Percentiles rank a stretch among this genome's conserved stretches.
Evolutionary conservation across 2,329 filamentous ascomycete genomes (phyloP).

Genomic region (Fusarium pseudograminearum): DNA sequence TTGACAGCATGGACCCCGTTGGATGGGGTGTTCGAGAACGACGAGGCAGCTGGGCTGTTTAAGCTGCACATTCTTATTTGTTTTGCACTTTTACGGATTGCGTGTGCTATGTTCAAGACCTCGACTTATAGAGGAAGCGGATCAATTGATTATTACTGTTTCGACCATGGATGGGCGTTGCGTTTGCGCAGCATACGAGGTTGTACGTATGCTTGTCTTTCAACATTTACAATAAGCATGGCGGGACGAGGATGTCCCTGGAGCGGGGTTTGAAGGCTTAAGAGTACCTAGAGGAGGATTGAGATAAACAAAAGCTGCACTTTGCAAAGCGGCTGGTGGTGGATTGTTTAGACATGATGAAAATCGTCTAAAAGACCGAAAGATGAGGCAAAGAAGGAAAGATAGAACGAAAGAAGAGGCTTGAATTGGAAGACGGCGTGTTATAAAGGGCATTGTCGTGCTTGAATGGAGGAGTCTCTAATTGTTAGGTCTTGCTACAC

Average conservation of each 20-base stretch:
- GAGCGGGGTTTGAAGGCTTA: conserved; percentile 20
- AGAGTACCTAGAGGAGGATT: conserved; percentile 7
- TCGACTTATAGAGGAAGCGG: conserved; percentile 1
- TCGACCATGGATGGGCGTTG: conserved; percentile 38
- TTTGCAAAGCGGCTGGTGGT: conserved; percentile 12
- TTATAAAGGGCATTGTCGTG: conserved; percentile 12
- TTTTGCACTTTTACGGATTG: conserved; percentile 9
- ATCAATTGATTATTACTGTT: conserved; percentile 15
- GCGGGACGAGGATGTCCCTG: conserved; percentile 25
- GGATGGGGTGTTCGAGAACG: conserved; percentile 77
- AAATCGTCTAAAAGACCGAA: conserved; percentile 26
- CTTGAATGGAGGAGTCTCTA: conserved; percentile 9
- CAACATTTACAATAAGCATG: conserved; percentile 27
- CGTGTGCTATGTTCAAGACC: conserved; percentile 3
- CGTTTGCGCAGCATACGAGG: conserved; percentile 15
- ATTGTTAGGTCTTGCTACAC: conserved; percentile 10
- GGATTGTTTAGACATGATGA: conserved; percentile 22
- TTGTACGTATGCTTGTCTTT: conserved; percentile 20
- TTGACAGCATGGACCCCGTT: conserved; percentile 69
- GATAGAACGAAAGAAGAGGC: conserved; percentile 9
- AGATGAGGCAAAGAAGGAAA: conserved; percentile 3
- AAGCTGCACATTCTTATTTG: conserved; percentile 11
- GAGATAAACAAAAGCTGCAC: conserved; percentile 5
- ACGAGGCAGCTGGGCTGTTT: conserved; percentile 80
- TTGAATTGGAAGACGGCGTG: neutral